Evolutionary conservation across 495 filamentous ascomycete genomes (phyloP), one percentile per base, ranked within the genome.

Genomic region (Penicillium samsonianum): DNA sequence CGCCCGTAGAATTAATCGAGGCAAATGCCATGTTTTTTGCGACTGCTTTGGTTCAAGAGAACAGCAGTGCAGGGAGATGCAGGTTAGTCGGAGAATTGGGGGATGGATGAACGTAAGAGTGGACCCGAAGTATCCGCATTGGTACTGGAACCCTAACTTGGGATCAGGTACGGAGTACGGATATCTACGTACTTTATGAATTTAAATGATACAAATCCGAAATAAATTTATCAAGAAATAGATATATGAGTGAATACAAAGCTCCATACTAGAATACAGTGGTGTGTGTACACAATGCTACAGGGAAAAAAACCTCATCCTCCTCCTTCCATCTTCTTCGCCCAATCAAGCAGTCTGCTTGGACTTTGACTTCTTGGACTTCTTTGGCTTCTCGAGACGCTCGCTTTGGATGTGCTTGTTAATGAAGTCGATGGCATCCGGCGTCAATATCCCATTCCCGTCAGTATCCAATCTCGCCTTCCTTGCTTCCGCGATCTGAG

Each of bases 21-120:
- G 76, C 74, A 45, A 79, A 79, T 41, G 73, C 73, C 76, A 79
- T 79, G 19, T 59, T 69, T 31, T 33, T 35, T 63, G 53, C 60
- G 49, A 58, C 65, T 65, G 60, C 61, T 45, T 45, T 12, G 37
- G 19, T 35, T 57, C 35, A 37, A 30, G 7, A 19, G 31, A 37
- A 19, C 42, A 57, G 65, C 63, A 62, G 62, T 54, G 53, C 53
- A 54, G 47, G 43, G 55, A 42, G 54, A 50, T 44, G 42, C 38
- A 37, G 41, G 55, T 44, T 49, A 48, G 26, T 49, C 45, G 54
- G 50, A 51, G 57, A 60, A 50, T 25, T 62, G 50, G 56, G 35
- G 50, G 45, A 58, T 58, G 50, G 45, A 58, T 58, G 59, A 58
- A 61, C 57, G 55, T 47, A 50, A 58, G 59, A 46, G 55, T 38